A percentile compares a stretch with the other conserved stretches of the same genome.
Evolutionary conservation across 1,284 basidiomycete genomes (phyloP).

Genomic region (Neotropicomus parvogracilis): DNA sequence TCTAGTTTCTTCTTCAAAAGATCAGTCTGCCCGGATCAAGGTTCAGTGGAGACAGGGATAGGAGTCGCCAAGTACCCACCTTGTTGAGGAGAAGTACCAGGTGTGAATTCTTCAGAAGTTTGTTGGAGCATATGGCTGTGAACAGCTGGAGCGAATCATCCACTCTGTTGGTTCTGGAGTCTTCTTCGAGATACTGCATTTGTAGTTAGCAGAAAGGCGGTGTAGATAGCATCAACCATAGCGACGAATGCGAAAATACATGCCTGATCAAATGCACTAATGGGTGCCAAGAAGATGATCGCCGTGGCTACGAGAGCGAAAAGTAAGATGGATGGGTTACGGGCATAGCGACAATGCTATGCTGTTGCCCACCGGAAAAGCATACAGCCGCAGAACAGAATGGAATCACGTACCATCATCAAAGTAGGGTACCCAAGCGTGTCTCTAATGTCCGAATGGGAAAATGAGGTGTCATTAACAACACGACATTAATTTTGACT

Average conservation of each 20-base stretch:
- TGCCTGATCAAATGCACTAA: conserved; percentile 81
- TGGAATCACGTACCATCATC: conserved; percentile 60
- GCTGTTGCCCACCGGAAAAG: conserved; percentile 13
- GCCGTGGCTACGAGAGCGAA: conserved; percentile 50
- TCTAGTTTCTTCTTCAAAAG: conserved; percentile 63
- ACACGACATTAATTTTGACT: conserved; percentile 20
- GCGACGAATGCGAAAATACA: conserved; percentile 13
- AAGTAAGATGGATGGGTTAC: conserved; percentile 13
- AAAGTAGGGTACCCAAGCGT: conserved; percentile 78
- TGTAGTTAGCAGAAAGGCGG: conserved; percentile 12
- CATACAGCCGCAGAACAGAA: conserved; percentile 1
- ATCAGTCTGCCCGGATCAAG: conserved; percentile 48
- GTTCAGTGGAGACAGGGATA: conserved; percentile 7
- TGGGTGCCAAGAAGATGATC: conserved; percentile 73
- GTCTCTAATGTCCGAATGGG: conserved; percentile 45
- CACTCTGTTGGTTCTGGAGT: conserved; percentile 69
- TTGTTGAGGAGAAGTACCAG: conserved; percentile 76
- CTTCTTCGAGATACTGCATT: conserved; percentile 73
- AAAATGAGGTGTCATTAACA: conserved; percentile 28
- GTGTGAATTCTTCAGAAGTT: conserved; percentile 66
- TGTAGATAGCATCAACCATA: conserved; percentile 6
- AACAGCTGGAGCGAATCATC: conserved; percentile 78
- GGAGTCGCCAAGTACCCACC: conserved; percentile 36
- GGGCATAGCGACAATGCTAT: conserved; percentile 14
- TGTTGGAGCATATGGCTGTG: conserved; percentile 68